These are phyloP conservation scores for Capsella rubella DNA, from an alignment of 441 rosid species.

Conservation along the genomic window DNA sequence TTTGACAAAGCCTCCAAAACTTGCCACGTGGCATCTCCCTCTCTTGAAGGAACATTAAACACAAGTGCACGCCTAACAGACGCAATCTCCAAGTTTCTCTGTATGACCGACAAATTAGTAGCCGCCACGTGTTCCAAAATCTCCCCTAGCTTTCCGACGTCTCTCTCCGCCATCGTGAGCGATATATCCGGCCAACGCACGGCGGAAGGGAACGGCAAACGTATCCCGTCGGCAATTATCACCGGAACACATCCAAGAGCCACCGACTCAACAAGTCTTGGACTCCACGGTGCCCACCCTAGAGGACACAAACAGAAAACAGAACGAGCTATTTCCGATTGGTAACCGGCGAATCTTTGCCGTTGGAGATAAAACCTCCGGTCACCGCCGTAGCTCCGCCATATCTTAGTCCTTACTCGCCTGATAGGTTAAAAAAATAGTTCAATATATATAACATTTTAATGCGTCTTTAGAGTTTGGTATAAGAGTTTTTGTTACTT, in stretches of 20 bases:
- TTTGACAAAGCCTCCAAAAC: conserved; percentile 56
- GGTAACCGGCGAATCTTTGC: conserved; percentile 80
- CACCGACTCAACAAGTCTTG: conserved; percentile 87
- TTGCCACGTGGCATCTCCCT: conserved; percentile 96
- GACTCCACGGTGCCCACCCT: conserved; percentile 99
- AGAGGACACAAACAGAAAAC: conserved; percentile 90
- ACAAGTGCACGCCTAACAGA: conserved; percentile 63
- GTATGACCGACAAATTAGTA: conserved; percentile 71
- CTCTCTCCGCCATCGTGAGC: conserved; percentile 78
- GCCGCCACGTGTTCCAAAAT: conserved; percentile 82
- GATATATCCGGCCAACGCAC: conserved; percentile 85
- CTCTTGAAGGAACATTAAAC: conserved; percentile 53
- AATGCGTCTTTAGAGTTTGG: background rate
- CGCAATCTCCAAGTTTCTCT: conserved; percentile 66
- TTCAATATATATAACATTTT: background rate
- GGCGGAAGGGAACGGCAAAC: conserved; percentile 68
- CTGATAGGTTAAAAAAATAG: conserved; percentile 40
- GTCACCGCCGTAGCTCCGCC: conserved; percentile 73
- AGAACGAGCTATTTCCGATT: conserved; percentile 82
- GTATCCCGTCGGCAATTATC: conserved; percentile 87
- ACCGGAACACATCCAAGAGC: conserved; percentile 90
- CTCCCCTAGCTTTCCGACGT: conserved; percentile 59
- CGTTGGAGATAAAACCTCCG: conserved; percentile 77
- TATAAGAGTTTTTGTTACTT: conserved; percentile 51
- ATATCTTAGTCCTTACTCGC: conserved; percentile 79